Evolutionary conservation across 2,329 filamentous ascomycete genomes (phyloP).

Genomic region (Cladosporium oxysporum): DNA sequence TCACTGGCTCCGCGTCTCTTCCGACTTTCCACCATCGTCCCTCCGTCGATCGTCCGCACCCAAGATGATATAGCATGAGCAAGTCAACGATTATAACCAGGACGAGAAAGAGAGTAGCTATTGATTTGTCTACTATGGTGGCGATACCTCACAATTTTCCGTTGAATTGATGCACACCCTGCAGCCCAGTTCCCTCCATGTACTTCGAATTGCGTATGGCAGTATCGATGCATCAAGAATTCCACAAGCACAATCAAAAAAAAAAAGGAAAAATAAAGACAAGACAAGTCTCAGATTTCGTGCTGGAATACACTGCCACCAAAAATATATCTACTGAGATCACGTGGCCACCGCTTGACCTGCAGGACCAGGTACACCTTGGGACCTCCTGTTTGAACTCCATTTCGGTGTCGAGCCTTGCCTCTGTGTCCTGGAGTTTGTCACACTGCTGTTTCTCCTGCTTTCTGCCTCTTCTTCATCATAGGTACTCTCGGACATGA

Average conservation of each 20-base stretch:
- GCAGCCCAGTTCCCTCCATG: background rate
- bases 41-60: background rate
- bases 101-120: background rate
- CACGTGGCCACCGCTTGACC: slow-evolving; percentile 11
- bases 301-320: background rate
- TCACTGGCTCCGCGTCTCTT: background rate
- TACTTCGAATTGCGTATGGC: background rate
- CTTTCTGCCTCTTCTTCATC: slow-evolving; percentile 30
- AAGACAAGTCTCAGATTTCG: background rate
- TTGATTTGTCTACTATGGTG: background rate
- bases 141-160: background rate
- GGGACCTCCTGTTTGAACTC: slow-evolving; percentile 11
- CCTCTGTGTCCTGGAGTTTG: slow-evolving; percentile 15
- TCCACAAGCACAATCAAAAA: background rate
- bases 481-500: slow-evolving; percentile 33
- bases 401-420: slow-evolving; percentile 9
- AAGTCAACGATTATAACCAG: background rate
- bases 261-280: background rate
- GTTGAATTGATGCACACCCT: background rate
- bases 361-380: slow-evolving; percentile 15
- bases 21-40: background rate
- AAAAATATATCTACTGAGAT: background rate
- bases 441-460: slow-evolving; percentile 27
- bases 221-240: background rate
- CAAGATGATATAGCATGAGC: background rate